Percentiles rank a stretch among this genome's conserved stretches.
Conservation (phyloP, 1,139 yeast species). For the Geotrichum histeridarum region DNA sequence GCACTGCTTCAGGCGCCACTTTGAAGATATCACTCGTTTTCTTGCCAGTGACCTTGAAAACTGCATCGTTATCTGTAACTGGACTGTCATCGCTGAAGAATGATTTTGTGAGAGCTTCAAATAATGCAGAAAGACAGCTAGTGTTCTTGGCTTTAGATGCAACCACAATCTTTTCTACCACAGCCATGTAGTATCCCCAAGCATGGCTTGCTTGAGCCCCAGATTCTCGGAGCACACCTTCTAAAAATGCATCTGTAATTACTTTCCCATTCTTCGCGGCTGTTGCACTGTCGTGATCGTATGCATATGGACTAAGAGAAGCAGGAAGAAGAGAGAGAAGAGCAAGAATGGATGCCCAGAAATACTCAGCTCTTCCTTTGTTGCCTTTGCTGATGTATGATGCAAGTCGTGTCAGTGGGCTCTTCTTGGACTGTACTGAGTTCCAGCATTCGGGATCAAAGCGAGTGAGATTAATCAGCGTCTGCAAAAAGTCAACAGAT, state of each 20-base stretch:
- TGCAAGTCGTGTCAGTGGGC: conserved; percentile 20
- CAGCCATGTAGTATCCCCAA: conserved; percentile 29
- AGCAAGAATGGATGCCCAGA: conserved; percentile 31
- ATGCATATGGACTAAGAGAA: conserved; percentile 24
- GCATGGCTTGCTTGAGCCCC: conserved; percentile 19
- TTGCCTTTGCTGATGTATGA: conserved; percentile 24
- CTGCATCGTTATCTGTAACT: conserved; percentile 14
- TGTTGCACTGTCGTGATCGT: conserved; percentile 21
- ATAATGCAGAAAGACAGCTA: conserved; percentile 11
- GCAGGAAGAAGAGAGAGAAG: conserved; percentile 25
- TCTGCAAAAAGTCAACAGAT: conserved; percentile 30
- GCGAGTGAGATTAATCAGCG: conserved; percentile 29
- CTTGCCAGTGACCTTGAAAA: conserved; percentile 24
- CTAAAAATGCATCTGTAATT: conserved; percentile 27
- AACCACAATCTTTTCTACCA: conserved; percentile 23
- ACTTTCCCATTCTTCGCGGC: conserved; percentile 15
- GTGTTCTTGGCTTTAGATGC: conserved; percentile 8
- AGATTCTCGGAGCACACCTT: conserved; percentile 30
- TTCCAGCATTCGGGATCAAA: conserved; percentile 31
- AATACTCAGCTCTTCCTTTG: conserved; percentile 28
- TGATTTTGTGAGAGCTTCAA: conserved; percentile 12
- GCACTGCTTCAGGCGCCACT: conserved; percentile 22
- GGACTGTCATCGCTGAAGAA: conserved; percentile 20
- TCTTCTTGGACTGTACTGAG: conserved; percentile 22
- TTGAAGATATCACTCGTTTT: conserved; percentile 22